Conservation (phyloP, 129 eudicot species). For the Gnaphalium uliginosum region DNA sequence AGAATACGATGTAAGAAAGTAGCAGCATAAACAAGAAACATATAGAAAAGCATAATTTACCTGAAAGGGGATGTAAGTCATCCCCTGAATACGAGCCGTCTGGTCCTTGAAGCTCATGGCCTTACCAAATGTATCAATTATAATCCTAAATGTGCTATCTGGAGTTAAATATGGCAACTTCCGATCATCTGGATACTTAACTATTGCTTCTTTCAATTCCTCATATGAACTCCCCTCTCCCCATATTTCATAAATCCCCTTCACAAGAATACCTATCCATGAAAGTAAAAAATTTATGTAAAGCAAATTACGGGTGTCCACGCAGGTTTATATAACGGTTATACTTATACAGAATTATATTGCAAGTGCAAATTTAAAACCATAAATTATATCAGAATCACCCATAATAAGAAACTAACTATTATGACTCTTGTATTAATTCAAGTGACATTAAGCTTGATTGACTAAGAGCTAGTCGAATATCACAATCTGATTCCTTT, state of each 20-base stretch:
- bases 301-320: no score
- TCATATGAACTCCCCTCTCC: slow-evolving; percentile 81
- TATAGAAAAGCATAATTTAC: slow-evolving; percentile 26
- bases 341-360: no score
- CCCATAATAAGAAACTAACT: no score
- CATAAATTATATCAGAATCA: background rate
- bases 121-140: slow-evolving; percentile 78
- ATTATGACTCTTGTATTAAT: no score
- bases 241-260: slow-evolving; percentile 98
- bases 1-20: background rate
- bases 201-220: slow-evolving; percentile 83
- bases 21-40: background rate
- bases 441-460: no score
- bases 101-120: slow-evolving; percentile 68
- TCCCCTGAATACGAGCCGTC: slow-evolving; percentile 55
- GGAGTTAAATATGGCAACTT: slow-evolving; percentile 72
- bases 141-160: slow-evolving; percentile 68
- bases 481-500: no score
- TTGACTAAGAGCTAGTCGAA: no score
- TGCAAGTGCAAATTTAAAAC: background rate
- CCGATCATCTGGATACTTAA: slow-evolving; percentile 69
- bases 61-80: slow-evolving; percentile 86
- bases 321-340: no score
- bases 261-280: slow-evolving; percentile 87
- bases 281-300: background rate